Evolutionary conservation across 129 eudicot genomes (phyloP), one percentile per base, ranked within the genome.

Genomic region (Artemisia annua): DNA sequence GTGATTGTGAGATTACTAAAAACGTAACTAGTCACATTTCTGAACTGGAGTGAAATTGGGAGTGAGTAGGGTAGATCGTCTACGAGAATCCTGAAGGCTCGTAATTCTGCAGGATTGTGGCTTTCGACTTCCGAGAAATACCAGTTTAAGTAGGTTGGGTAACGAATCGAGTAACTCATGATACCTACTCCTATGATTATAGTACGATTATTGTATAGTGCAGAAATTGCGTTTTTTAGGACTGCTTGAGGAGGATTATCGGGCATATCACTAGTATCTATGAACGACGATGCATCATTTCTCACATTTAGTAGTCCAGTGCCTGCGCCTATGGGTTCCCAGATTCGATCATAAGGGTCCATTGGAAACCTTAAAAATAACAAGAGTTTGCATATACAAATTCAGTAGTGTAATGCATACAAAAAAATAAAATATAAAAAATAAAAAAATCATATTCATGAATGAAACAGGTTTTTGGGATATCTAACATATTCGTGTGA

Each of bases 161-260:
- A 17, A 63, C 69, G 59, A 68, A 73, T 57, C 19, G 81, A 54
- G 66, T 73, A 73, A 1, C 2, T 49, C 71, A 49, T 13, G 3
- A 24, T 17, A 78, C 67, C 8, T 10, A 50, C n/a, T 54, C 65
- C 5, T 39, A 50, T 11, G 61, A 20, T 44, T 64, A 78, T 78
- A n/a, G 3, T 26, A 0, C 6, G 46, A 55, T 30, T 78, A 48
- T 64, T 46, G 69, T 28, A 65, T 4, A 48, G 1, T 68, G 84
- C 63, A 0, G 83, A 70, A 1, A 86, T 53, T 5, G 84, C 89
- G 7, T 82, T 68, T 17, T 43, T 51, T 5, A 89, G 69, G 61
- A 77, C 96, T 12, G 61, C 81, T 67, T 81, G 76, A 10, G 96
- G 96, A 1, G 96, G 91, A 3, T 59, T 53, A 28, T 86, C 81